Evolutionary conservation across 768 basidiomycete genomes (phyloP).

Genomic region (Pluteus cervinus): DNA sequence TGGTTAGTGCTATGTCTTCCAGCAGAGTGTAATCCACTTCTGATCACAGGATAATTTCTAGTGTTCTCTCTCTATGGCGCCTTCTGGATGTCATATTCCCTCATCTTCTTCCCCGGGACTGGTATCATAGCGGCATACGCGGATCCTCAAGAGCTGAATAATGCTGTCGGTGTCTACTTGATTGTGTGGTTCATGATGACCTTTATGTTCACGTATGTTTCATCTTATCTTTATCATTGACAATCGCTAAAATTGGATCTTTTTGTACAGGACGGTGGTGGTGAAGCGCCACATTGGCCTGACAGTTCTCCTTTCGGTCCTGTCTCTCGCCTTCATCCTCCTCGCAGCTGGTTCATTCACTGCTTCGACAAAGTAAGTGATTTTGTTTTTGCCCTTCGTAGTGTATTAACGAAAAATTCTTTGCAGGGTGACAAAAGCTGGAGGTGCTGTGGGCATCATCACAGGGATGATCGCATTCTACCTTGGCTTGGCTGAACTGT

Average conservation of each 20-base stretch:
- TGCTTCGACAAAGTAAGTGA: slow-evolving; percentile 20
- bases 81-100: slow-evolving; percentile 84
- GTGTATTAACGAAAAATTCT: slow-evolving; percentile 4
- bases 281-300: too few species aligned
- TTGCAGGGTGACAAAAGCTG: slow-evolving; percentile 31
- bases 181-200: slow-evolving; percentile 72
- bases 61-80: slow-evolving; percentile 82
- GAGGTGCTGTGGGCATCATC: slow-evolving; percentile 38
- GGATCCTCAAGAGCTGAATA: slow-evolving; percentile 28
- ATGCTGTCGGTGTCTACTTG: slow-evolving; percentile 70
- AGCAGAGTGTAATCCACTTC: neutral
- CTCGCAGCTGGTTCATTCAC: slow-evolving; percentile 36
- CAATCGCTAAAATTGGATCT: slow-evolving; percentile 24
- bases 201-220: slow-evolving; percentile 54
- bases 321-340: slow-evolving; percentile 34
- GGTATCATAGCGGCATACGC: slow-evolving; percentile 56
- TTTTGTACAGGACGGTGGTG: slow-evolving; percentile 36
- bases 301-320: slow-evolving; percentile 29
- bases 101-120: slow-evolving; percentile 63
- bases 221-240: slow-evolving; percentile 2
- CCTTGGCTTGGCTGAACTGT: slow-evolving; percentile 37
- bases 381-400: too few species aligned
- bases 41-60: slow-evolving; percentile 18
- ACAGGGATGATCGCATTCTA: slow-evolving; percentile 45
- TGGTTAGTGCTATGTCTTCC: slow-evolving; percentile 40